A percentile compares a stretch with the other conserved stretches of the same genome.
Conservation (phyloP, 768 basidiomycete species). For the Suillus subalutaceus region DNA sequence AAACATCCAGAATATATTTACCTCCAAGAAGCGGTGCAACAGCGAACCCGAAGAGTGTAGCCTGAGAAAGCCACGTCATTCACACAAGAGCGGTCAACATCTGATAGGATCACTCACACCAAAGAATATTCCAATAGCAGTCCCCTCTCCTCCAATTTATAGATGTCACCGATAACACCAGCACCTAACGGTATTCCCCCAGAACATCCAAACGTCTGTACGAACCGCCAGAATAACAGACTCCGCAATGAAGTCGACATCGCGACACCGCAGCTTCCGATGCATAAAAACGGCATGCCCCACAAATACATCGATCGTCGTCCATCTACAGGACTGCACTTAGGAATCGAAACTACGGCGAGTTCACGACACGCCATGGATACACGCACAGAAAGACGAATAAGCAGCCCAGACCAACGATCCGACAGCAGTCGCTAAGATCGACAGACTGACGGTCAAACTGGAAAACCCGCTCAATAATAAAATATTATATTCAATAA, state of each 20-base stretch:
- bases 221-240: conserved; percentile 62
- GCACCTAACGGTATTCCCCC: conserved; percentile 58
- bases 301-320: conserved; percentile 60
- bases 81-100: conserved; percentile 13
- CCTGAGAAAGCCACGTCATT: conserved; percentile 27
- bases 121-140: conserved; percentile 62
- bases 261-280: conserved; percentile 65
- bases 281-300: conserved; percentile 57
- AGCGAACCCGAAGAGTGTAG: conserved; percentile 58
- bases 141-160: conserved; percentile 61
- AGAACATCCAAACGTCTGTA: conserved; percentile 69
- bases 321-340: conserved; percentile 51
- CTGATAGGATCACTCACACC: conserved; percentile 40
- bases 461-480: conserved; percentile 23
- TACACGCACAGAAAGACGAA: conserved; percentile 49
- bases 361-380: conserved; percentile 8
- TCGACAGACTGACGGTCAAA: conserved; percentile 53
- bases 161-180: conserved; percentile 69
- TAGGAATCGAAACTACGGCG: not conserved
- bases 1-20: conserved; percentile 13
- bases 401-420: conserved; percentile 56
- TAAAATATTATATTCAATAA: not conserved
- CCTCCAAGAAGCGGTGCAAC: conserved; percentile 65
- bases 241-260: conserved; percentile 42
- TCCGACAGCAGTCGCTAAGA: conserved; percentile 47